These are phyloP conservation scores for Quercus variabilis DNA, from an alignment of 306 rosid genomes.

Conservation along the genomic window DNA sequence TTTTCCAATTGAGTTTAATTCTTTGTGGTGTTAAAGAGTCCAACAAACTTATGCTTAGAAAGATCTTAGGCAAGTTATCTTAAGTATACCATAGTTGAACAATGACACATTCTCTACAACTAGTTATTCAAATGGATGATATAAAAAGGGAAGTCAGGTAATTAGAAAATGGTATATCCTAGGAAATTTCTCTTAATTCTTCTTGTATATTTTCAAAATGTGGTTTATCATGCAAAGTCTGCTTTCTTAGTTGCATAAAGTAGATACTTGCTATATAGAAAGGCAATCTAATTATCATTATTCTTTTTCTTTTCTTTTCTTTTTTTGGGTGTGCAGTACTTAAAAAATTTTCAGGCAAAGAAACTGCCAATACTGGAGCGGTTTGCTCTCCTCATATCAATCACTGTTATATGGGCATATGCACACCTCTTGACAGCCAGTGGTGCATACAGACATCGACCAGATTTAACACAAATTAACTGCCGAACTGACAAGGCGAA, in stretches of 20 bases:
- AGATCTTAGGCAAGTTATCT: not conserved
- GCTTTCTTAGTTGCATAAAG: not conserved
- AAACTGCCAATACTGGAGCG: conserved; percentile 76
- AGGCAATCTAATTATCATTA: conserved; percentile 5
- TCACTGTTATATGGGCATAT: conserved; percentile 95
- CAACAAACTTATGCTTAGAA: not conserved
- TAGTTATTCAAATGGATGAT: not conserved
- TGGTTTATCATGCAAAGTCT: not conserved
- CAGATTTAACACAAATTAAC: conserved; percentile 65
- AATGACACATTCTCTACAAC: not conserved
- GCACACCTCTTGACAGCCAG: conserved; percentile 96
- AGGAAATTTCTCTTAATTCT: not conserved
- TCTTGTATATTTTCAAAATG: not conserved
- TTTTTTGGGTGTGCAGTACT: conserved; percentile 50
- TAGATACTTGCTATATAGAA: not conserved
- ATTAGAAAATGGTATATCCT: not conserved
- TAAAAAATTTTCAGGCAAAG: conserved; percentile 73
- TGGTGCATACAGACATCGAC: conserved; percentile 90
- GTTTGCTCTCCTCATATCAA: conserved; percentile 81
- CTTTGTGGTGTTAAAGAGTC: not conserved
- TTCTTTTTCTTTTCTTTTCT: conserved; percentile 3
- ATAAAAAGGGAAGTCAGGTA: not conserved
- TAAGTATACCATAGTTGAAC: not conserved
- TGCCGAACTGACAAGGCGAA: conserved; percentile 88
- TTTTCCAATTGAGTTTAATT: too few relatives aligned